Evolutionary conservation across 495 filamentous ascomycete species (phyloP), one percentile per base, ranked within the genome.

Genomic region (Aspergillus coremiiformis): DNA sequence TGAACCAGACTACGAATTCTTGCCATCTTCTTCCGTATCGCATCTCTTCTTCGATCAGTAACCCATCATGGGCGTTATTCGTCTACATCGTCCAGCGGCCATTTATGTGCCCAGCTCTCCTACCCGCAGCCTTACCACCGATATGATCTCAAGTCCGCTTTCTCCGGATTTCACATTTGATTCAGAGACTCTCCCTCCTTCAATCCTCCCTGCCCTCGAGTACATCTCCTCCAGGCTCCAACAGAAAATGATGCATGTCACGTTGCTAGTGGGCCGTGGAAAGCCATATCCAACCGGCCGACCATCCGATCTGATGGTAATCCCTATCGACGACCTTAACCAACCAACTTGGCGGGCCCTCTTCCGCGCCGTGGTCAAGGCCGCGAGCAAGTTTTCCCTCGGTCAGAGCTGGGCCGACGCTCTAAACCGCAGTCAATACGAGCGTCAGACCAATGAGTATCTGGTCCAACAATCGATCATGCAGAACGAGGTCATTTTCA

Each of bases 401-500:
- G 67, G 66, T 45, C 64, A 65, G n/a, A 67, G 67, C 60, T 79
- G 74, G 72, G 65, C 62, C 45, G 65, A 75, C 37, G 65, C 67
- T 20, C 52, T 72, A 24, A 57, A 58, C 49, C 65, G 72, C 56
- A 61, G 64, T 51, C 64, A 67, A 51, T 53, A 68, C 51, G 65
- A 75, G 26, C 63, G 67, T 46, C 55, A 66, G 22, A 62, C 65
- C 54, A 66, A 73, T 57, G 63, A 70, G 29, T 77, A 86, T 53
- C 71, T 90, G 3, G 69, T 86, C 24, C 72, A 79, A 29, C 78
- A 82, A 44, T 88, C 84, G 8, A 74, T 87, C 22, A 59, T 73
- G 39, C 85, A 88, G 59, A 84, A 87, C 57, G 81, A 86, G 44
- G 70, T 84, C 26, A 68, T 89, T 49, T 89, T 85, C 71, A 77